Base-by-base conservation (phyloP, 306 rosid genomes). In the Lathyrus aphaca region DNA sequence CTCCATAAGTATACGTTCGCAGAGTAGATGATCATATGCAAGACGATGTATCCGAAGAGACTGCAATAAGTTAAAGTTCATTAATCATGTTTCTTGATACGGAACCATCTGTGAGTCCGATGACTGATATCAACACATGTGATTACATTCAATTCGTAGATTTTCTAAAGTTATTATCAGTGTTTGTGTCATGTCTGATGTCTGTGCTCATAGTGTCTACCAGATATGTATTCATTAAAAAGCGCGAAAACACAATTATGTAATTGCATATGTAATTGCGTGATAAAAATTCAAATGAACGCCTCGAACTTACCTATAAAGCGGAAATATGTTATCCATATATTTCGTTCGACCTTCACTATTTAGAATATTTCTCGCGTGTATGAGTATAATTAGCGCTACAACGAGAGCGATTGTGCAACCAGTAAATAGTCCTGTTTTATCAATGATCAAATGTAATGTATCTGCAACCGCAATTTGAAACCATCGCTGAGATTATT, bases 1-100 rank as follows among this genome's bases (percentile, higher is more conserved):
- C 86, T 81, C 97, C 97, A 91, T 16, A 91, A 46, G 95, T 88
- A 69, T 51, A 69, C 46, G 30, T 76, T 76, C n/a, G 59, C 80
- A 1, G 80, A 76, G 65, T 76, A 76, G 5, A 76, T 61, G 59
- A 61, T 51, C 75, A 68, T 76, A 40, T 76, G 80, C 65, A 76
- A 76, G 30, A 87, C 58, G 12, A 89, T 78, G 82, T 74, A 89
- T 62, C 94, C 97, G 64, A 87, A 91, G 38, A 91, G 64, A 69
- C 96, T 89, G 91, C 54, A 80, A 71, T 62, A 82, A 58, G 21
- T 16, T 13, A 32, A 66, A 27, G n/a, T 40, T 69, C 60, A 35
- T 64, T 12, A 73, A 63, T 40, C 13, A 50, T 18, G 12, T 45
- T 29, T 29, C 32, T 29, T 29, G 32, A 29, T 29, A 29, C 32